A percentile compares a stretch with the other conserved stretches of the same genome.
Evolutionary conservation across 169 alveolate genomes (phyloP).

Genomic region (Babesia caballi): DNA sequence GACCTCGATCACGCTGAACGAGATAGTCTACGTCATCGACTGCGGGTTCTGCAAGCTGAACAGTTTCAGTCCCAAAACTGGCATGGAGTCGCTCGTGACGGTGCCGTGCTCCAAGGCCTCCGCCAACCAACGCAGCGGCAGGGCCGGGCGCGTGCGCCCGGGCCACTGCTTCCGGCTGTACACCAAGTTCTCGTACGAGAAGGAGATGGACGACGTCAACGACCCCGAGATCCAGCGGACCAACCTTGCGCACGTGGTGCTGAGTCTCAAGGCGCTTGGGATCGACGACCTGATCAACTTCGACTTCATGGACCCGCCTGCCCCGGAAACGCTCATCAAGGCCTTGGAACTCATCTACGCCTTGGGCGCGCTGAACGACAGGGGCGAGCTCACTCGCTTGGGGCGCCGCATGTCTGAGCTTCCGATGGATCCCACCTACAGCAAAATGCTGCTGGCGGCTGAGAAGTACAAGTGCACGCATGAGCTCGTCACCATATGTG

Average conservation of each 20-base stretch:
- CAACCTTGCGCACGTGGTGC: slow-evolving; percentile 90
- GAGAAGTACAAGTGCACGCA: slow-evolving; percentile 94
- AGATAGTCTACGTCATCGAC: slow-evolving; percentile 95
- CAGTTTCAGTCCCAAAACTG: slow-evolving; percentile 96
- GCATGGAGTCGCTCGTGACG: slow-evolving; percentile 95
- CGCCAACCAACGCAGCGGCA: slow-evolving; percentile 99
- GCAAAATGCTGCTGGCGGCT: slow-evolving; percentile 88
- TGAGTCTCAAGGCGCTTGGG: slow-evolving; percentile 87
- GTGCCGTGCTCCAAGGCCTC: slow-evolving; percentile 99
- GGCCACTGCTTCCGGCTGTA: slow-evolving; percentile 97
- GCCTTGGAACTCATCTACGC: slow-evolving; percentile 97
- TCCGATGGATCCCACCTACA: slow-evolving; percentile 97
- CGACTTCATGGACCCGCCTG: slow-evolving; percentile 99
- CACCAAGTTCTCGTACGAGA: slow-evolving; percentile 93
- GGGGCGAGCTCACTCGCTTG: slow-evolving; percentile 93
- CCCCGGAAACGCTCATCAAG: slow-evolving; percentile 93
- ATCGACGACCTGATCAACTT: slow-evolving; percentile 97
- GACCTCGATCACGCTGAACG: slow-evolving; percentile 98
- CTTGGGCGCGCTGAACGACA: slow-evolving; percentile 96
- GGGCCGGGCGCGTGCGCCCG: slow-evolving; percentile 99
- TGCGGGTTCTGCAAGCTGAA: slow-evolving; percentile 98
- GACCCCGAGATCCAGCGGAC: slow-evolving; percentile 96
- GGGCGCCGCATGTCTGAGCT: slow-evolving; percentile 99
- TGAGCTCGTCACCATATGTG: slow-evolving; percentile 92
- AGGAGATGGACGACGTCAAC: slow-evolving; percentile 94